Conservation (phyloP, 306 rosid genomes). For the Neltuma alba region DNA sequence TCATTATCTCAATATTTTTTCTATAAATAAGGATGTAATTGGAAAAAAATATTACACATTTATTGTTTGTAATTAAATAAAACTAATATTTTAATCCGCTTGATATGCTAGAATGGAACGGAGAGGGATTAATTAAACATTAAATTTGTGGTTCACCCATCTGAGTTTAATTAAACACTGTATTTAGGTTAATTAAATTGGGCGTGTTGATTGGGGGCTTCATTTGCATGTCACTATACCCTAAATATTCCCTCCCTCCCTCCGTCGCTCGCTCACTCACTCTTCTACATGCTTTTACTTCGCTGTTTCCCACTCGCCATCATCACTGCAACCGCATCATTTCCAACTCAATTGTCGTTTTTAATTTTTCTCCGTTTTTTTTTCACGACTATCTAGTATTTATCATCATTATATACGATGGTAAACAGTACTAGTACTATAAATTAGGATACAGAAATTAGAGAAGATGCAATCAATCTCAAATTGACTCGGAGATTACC, state of each 20-base stretch:
- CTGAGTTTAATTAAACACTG: not conserved
- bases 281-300: slow-evolving; percentile 20
- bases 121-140: no score
- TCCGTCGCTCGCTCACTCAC: slow-evolving; percentile 47
- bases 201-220: slow-evolving; percentile 5
- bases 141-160: not conserved
- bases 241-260: slow-evolving; percentile 91
- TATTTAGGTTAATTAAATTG: no score
- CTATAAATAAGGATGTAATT: no score
- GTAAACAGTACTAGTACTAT: slow-evolving; percentile 10
- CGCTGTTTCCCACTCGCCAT: slow-evolving; percentile 62
- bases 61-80: no score
- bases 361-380: slow-evolving; percentile 33
- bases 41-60: no score
- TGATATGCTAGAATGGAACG: no score
- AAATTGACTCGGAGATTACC: slow-evolving; percentile 46
- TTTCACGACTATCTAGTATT: slow-evolving; percentile 18
- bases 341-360: slow-evolving; percentile 35
- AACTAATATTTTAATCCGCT: no score
- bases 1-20: no score
- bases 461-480: slow-evolving; percentile 50
- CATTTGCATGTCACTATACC: slow-evolving; percentile 64
- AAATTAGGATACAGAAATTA: slow-evolving; percentile 34
- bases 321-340: slow-evolving; percentile 63
- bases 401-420: no score